Conservation (phyloP, 1,284 basidiomycete species). For the Cutaneotrichosporon daszewskae region DNA sequence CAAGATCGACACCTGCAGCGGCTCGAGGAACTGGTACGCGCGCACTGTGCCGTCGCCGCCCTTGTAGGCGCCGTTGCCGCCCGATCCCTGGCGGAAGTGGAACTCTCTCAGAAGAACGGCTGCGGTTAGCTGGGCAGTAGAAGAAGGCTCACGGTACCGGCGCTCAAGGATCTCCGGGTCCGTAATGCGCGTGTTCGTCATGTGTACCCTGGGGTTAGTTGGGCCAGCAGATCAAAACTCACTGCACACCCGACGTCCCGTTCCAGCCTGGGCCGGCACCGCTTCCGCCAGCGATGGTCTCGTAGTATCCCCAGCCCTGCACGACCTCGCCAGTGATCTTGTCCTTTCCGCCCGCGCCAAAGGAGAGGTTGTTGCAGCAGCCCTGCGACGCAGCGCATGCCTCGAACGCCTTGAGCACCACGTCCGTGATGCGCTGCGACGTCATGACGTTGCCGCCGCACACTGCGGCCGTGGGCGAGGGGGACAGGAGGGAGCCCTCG, state of each 20-base stretch:
- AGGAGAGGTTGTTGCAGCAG: slow-evolving; percentile 55
- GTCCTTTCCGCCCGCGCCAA: slow-evolving; percentile 9
- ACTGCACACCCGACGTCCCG: slow-evolving; percentile 61
- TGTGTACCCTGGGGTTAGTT: slow-evolving; percentile 49
- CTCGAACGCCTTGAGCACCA: slow-evolving; percentile 85
- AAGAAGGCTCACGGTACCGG: slow-evolving; percentile 48
- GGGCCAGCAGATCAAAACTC: background rate
- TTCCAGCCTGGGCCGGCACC: slow-evolving; percentile 88
- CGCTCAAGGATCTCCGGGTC: slow-evolving; percentile 56
- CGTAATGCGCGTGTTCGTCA: slow-evolving; percentile 89
- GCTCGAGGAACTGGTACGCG: slow-evolving; percentile 80
- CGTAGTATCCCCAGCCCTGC: slow-evolving; percentile 14
- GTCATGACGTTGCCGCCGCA: slow-evolving; percentile 71
- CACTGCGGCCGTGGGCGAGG: slow-evolving; percentile 79
- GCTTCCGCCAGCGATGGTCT: slow-evolving; percentile 71
- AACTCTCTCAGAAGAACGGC: slow-evolving; percentile 80
- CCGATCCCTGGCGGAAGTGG: slow-evolving; percentile 68
- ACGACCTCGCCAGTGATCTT: slow-evolving; percentile 5
- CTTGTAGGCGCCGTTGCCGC: slow-evolving; percentile 67
- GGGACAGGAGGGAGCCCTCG: slow-evolving; percentile 68
- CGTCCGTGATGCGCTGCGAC: slow-evolving; percentile 88
- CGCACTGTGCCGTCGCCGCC: slow-evolving; percentile 86
- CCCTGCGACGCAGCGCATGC: slow-evolving; percentile 92
- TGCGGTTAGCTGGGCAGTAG: background rate
- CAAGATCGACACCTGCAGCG: slow-evolving; percentile 74